A percentile compares a stretch with the other conserved stretches of the same genome.
Evolutionary conservation across 2,329 filamentous ascomycete genomes (phyloP).

Genomic region (Alternaria rosae): DNA sequence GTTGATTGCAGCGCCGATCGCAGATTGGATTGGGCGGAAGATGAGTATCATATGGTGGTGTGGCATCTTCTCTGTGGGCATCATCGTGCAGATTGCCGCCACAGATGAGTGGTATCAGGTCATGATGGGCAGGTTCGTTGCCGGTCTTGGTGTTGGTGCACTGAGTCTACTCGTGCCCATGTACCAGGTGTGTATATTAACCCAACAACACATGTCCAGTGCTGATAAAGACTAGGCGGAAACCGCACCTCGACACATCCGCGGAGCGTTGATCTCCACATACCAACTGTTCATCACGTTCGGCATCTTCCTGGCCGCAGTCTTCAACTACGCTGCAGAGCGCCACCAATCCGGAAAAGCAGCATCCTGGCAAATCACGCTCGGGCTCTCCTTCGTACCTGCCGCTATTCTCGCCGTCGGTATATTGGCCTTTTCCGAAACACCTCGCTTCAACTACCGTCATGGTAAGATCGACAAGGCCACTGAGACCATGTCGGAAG

Average conservation of each 20-base stretch:
- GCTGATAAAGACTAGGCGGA: conserved; percentile 54
- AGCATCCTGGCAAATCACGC: conserved; percentile 69
- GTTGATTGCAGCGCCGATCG: conserved; percentile 63
- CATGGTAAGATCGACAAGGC: conserved; percentile 60
- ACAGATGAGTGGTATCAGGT: conserved; percentile 67
- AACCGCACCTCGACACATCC: conserved; percentile 67
- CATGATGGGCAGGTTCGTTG: conserved; percentile 67
- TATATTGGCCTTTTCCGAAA: conserved; percentile 63
- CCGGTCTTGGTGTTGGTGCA: conserved; percentile 69
- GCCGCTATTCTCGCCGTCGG: conserved; percentile 60
- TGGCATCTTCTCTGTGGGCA: conserved; percentile 68
- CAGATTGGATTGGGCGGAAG: conserved; percentile 67
- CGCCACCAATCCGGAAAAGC: conserved; percentile 51
- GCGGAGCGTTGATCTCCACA: conserved; percentile 66
- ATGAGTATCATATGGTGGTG: conserved; percentile 66
- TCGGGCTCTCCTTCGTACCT: conserved; percentile 64
- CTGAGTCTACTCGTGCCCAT: conserved; percentile 64
- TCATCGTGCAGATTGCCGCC: conserved; percentile 69
- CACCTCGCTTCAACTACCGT: conserved; percentile 64
- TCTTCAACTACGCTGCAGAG: conserved; percentile 67
- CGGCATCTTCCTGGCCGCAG: conserved; percentile 63
- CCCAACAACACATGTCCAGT: neutral
- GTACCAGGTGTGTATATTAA: conserved; percentile 60
- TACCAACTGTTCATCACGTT: conserved; percentile 75
- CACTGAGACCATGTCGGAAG: conserved; percentile 57